phyloP scores from a whole-genome alignment of 305 asterid genomes.

The Fraxinus baroniana region DNA sequence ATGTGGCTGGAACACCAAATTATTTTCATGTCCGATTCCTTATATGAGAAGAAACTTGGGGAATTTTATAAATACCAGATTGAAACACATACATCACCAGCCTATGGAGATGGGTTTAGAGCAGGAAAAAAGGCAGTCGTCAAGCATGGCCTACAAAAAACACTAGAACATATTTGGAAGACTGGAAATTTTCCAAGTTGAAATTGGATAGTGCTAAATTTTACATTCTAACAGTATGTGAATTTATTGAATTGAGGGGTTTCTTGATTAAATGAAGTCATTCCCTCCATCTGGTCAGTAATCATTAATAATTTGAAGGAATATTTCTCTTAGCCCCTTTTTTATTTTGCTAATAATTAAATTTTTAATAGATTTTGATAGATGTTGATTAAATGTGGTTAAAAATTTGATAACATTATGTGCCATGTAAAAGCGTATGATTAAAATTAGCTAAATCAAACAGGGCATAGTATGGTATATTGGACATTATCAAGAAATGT shows the following conservation, averaged over 20 bases:
- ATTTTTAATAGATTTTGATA: too few relatives aligned
- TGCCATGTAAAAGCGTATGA: too few relatives aligned
- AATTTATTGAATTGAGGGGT: background rate
- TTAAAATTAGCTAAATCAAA: too few relatives aligned
- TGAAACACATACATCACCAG: slow-evolving; percentile 44
- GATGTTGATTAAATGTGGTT: too few relatives aligned
- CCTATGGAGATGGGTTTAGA: slow-evolving; percentile 52
- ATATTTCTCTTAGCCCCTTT: too few relatives aligned
- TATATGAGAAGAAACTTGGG: slow-evolving; percentile 46
- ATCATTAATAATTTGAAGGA: too few relatives aligned
- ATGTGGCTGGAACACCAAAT: slow-evolving; percentile 49
- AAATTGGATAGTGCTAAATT: background rate
- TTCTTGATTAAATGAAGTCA: background rate
- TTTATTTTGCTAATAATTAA: too few relatives aligned
- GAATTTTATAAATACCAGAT: slow-evolving; percentile 50
- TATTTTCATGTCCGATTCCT: slow-evolving; percentile 28
- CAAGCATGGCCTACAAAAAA: slow-evolving; percentile 40
- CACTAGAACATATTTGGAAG: slow-evolving; percentile 44
- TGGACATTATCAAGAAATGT: background rate
- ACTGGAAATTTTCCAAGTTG: slow-evolving; percentile 47
- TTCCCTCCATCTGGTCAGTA: background rate
- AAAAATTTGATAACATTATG: too few relatives aligned
- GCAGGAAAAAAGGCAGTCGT: slow-evolving; percentile 49
- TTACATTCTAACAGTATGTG: background rate
- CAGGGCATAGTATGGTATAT: too few relatives aligned